Evolutionary conservation across 495 filamentous ascomycete genomes (phyloP).

Genomic region (Emericellopsis terricola): DNA sequence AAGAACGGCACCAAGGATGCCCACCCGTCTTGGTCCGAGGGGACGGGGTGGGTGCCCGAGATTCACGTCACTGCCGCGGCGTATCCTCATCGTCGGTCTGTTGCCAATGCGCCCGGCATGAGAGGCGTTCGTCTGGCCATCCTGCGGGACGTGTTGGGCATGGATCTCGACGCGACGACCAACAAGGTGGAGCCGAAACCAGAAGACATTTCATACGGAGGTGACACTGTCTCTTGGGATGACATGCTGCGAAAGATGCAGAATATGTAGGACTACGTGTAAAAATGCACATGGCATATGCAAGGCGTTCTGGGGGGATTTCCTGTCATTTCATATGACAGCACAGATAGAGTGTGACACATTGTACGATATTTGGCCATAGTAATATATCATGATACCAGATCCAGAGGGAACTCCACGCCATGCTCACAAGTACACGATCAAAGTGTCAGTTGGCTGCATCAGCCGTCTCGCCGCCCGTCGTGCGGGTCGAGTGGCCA

Average conservation of each 20-base stretch:
- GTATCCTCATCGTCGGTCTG: not conserved
- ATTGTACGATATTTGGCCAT: too few species aligned
- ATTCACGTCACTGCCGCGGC: slow-evolving; percentile 30
- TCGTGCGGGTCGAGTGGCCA: slow-evolving; percentile 2
- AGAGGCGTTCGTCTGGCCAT: slow-evolving; percentile 1
- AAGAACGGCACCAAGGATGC: too few species aligned
- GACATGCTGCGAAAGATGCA: not conserved
- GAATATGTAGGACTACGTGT: not conserved
- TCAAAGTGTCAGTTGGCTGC: too few species aligned
- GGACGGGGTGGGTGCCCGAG: slow-evolving; percentile 26
- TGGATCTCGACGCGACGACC: not conserved
- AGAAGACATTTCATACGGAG: slow-evolving; percentile 1
- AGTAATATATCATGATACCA: not conserved
- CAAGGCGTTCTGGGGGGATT: too few species aligned
- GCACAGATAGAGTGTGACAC: too few species aligned
- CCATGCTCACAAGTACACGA: too few species aligned
- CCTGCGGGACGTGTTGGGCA: not conserved
- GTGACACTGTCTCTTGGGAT: slow-evolving; percentile 1
- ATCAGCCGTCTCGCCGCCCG: not conserved
- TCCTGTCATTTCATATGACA: too few species aligned
- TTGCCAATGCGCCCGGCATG: not conserved
- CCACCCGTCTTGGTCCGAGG: slow-evolving; percentile 16
- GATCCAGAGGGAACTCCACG: not conserved
- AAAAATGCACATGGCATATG: not conserved
- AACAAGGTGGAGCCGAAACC: slow-evolving; percentile 1